Conservation (phyloP, 148 eudicot species). For the Limonium bicolor region DNA sequence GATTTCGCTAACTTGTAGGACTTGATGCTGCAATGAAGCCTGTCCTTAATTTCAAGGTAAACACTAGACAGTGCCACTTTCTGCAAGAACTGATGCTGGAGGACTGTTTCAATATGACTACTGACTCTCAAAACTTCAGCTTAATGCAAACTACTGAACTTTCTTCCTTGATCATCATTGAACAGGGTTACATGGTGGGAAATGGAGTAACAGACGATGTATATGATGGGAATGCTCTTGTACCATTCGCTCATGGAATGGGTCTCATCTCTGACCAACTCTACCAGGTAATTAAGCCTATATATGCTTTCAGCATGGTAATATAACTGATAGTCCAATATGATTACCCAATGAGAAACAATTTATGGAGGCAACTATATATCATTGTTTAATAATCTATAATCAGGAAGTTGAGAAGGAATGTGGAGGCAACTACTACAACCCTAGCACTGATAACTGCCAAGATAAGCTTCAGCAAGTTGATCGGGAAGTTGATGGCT, state of each 20-base stretch:
- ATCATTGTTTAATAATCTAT: no score
- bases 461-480: constrained; percentile 34
- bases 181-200: constrained; percentile 97
- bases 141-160: not conserved
- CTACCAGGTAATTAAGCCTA: constrained; percentile 39
- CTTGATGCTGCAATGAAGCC: constrained; percentile 70
- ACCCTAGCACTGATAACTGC: constrained; percentile 30
- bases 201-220: constrained; percentile 75
- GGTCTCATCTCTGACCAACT: constrained; percentile 79
- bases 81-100: no score
- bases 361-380: no score
- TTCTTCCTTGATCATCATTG: no score
- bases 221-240: constrained; percentile 86
- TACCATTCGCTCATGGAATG: constrained; percentile 93
- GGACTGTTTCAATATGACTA: no score
- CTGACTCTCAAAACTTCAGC: not conserved
- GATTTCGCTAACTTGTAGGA: constrained; percentile 22
- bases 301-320: not conserved
- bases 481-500: constrained; percentile 32
- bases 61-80: no score
- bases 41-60: constrained; percentile 65
- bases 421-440: constrained; percentile 59
- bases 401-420: constrained; percentile 28
- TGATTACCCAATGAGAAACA: not conserved
- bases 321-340: no score